phyloP scores from a whole-genome alignment of 2,329 filamentous ascomycete genomes.

The Ophiostoma piceae region DNA sequence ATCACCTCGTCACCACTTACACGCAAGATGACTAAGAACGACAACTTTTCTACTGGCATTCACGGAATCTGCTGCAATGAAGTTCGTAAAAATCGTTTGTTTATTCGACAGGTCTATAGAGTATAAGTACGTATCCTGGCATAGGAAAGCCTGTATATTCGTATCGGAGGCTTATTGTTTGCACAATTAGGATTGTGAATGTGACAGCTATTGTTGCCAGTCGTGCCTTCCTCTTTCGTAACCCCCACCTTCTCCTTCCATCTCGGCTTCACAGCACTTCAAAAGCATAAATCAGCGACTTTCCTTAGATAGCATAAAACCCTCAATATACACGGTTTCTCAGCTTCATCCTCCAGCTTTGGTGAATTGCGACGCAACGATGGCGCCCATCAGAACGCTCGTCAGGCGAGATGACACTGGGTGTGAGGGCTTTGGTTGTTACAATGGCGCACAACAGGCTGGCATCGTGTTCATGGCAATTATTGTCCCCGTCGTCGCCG shows the following conservation, averaged over 20 bases:
- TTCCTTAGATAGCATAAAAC: background rate
- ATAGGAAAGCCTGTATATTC: no score
- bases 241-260: background rate
- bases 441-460: conserved; percentile 36
- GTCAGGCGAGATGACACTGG: conserved; percentile 9
- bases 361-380: background rate
- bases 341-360: background rate
- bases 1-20: background rate
- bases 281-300: background rate
- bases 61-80: background rate
- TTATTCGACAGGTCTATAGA: no score
- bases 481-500: conserved; percentile 31
- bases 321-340: background rate
- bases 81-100: background rate
- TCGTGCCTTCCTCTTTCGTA: background rate
- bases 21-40: background rate
- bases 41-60: background rate
- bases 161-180: background rate
- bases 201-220: background rate
- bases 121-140: no score
- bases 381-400: background rate
- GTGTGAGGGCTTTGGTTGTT: conserved; percentile 39
- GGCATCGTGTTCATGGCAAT: conserved; percentile 39
- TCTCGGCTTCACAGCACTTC: background rate
- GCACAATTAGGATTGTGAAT: background rate